phyloP scores from a whole-genome alignment of 2,329 filamentous ascomycete species.

The Cryphonectria carpinicola region DNA sequence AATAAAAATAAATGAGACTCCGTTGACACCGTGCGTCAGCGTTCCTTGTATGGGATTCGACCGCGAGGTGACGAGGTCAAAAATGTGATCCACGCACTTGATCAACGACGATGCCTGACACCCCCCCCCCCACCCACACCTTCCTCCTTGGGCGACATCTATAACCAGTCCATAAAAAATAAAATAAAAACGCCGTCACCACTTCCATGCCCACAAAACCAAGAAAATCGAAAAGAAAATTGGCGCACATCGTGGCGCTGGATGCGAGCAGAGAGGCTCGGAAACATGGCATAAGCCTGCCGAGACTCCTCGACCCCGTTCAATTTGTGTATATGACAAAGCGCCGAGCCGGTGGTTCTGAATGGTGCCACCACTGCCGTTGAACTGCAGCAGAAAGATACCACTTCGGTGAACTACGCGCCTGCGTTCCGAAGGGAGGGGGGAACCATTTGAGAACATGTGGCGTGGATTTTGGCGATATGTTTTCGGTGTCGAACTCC shows the following conservation, averaged over 20 bases:
- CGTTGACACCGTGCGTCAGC: constrained; percentile 7
- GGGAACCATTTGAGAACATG: neutral
- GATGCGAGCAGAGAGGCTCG: constrained; percentile 3
- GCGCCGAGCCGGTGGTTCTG: neutral
- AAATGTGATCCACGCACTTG: neutral
- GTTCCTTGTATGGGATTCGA: neutral
- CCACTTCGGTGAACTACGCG: neutral
- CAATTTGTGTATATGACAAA: neutral
- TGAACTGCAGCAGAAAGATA: neutral
- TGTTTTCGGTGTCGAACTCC: neutral
- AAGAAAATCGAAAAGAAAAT: constrained; percentile 10
- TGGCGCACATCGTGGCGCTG: constrained; percentile 8
- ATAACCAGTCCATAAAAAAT: constrained; percentile 15
- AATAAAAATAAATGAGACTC: constrained; percentile 17
- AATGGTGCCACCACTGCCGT: neutral
- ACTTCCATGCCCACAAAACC: constrained; percentile 12
- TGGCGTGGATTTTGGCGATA: neutral
- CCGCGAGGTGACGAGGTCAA: neutral
- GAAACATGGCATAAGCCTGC: neutral
- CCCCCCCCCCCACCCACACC: neutral
- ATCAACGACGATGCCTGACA: neutral
- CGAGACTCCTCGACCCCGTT: neutral
- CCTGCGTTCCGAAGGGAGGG: neutral
- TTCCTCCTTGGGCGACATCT: constrained; percentile 19
- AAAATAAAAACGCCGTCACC: constrained; percentile 25